These are phyloP conservation scores for Psilocybe mexicana DNA, from an alignment of 1,284 basidiomycete species.

Conservation along the genomic window DNA sequence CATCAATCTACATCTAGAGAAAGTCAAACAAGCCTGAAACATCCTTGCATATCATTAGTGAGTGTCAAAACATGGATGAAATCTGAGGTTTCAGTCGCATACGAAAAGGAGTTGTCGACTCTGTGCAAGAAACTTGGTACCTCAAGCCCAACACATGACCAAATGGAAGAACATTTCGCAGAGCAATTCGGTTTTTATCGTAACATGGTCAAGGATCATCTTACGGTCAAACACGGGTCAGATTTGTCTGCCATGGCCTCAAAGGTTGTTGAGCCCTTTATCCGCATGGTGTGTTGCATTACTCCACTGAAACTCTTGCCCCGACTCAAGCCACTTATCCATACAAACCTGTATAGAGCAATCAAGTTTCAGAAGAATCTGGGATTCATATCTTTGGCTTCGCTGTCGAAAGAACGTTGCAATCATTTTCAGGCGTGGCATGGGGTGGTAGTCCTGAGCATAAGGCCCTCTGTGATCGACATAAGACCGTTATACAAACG, in stretches of 20 bases:
- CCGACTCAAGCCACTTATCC: too few species aligned
- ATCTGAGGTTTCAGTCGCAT: not conserved
- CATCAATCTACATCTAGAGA: too few species aligned
- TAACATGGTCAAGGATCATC: not conserved
- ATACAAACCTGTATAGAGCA: not conserved
- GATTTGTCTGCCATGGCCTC: not conserved
- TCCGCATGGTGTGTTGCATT: not conserved
- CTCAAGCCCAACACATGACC: not conserved
- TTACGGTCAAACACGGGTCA: not conserved
- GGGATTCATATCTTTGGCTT: not conserved
- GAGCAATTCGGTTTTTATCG: not conserved
- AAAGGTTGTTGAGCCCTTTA: not conserved
- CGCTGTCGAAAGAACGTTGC: not conserved
- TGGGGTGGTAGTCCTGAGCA: not conserved
- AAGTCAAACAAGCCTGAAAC: not conserved
- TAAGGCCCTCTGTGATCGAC: not conserved
- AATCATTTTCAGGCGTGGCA: not conserved
- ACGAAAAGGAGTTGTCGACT: not conserved
- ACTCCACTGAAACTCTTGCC: too few species aligned
- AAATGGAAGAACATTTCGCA: not conserved
- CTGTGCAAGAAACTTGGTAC: not conserved
- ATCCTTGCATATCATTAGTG: not conserved
- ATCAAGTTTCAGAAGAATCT: not conserved
- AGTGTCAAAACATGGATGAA: not conserved
- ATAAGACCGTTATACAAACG: not conserved